A percentile compares a stretch with the other conserved stretches of the same genome.
phyloP scores from a whole-genome alignment of 768 basidiomycete species.

The Austroboletus festivus region DNA sequence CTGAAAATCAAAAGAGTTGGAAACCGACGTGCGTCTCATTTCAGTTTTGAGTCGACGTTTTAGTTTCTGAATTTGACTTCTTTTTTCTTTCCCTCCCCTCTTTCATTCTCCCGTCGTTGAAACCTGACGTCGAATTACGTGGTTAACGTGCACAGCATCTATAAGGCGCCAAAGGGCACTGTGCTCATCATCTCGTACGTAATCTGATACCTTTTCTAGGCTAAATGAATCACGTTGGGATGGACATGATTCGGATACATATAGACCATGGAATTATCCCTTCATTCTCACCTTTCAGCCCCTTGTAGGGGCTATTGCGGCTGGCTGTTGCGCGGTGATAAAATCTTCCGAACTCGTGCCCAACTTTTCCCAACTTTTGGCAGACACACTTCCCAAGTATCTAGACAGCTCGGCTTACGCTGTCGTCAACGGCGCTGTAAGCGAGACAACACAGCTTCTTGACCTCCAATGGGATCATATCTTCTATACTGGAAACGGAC shows the following conservation, averaged over 20 bases:
- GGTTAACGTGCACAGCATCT: slow-evolving; percentile 29
- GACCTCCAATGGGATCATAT: slow-evolving; percentile 34
- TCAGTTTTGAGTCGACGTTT: too few species aligned
- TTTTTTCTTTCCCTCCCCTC: too few species aligned
- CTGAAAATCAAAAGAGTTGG: slow-evolving; percentile 46
- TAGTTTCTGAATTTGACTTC: neutral
- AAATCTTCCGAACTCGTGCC: slow-evolving; percentile 64
- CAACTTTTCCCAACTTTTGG: slow-evolving; percentile 46
- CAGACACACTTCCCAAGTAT: slow-evolving; percentile 54
- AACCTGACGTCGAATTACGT: too few species aligned
- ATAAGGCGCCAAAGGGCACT: slow-evolving; percentile 59
- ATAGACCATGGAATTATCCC: slow-evolving; percentile 69
- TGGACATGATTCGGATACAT: neutral
- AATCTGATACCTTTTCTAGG: neutral
- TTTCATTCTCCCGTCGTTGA: too few species aligned
- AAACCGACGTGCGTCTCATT: slow-evolving; percentile 38
- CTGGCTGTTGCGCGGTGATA: slow-evolving; percentile 64
- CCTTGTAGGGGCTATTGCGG: slow-evolving; percentile 67
- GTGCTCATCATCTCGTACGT: slow-evolving; percentile 59
- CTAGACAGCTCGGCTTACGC: slow-evolving; percentile 48
- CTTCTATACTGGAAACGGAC: slow-evolving; percentile 38
- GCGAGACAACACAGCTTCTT: slow-evolving; percentile 36
- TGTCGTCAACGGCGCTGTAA: slow-evolving; percentile 48
- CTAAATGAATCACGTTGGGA: neutral
- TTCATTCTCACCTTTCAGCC: slow-evolving; percentile 53